Conservation (phyloP, 768 basidiomycete genomes). For the Multifurca ochricompacta region DNA sequence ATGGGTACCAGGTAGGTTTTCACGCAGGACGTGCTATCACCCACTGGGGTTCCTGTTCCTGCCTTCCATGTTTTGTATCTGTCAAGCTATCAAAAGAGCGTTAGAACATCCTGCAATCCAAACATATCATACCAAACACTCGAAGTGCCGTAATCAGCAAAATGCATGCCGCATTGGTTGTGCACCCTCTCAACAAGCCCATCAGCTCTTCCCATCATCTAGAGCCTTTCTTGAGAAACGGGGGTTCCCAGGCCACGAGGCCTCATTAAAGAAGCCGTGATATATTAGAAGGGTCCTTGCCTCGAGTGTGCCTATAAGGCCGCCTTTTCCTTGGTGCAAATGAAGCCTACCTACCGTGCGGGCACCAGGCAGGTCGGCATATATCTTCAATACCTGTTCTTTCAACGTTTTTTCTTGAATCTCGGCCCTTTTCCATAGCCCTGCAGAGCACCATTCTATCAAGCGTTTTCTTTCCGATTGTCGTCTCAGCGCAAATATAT, state of each 20-base stretch:
- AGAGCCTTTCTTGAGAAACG: slow-evolving; percentile 5
- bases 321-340: slow-evolving; percentile 10
- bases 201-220: slow-evolving; percentile 12
- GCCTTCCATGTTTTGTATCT: neutral
- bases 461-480: neutral
- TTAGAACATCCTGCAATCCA: neutral
- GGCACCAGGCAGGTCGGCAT: slow-evolving; percentile 3
- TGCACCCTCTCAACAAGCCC: slow-evolving; percentile 3
- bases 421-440: slow-evolving; percentile 4
- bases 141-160: slow-evolving; percentile 5
- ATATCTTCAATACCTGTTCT: slow-evolving; percentile 9
- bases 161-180: slow-evolving; percentile 5
- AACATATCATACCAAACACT: neutral
- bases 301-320: slow-evolving; percentile 15
- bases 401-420: slow-evolving; percentile 9
- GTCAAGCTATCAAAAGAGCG: neutral
- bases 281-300: slow-evolving; percentile 7
- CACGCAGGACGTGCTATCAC: neutral
- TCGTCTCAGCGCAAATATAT: neutral
- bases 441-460: slow-evolving; percentile 9
- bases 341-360: slow-evolving; percentile 11
- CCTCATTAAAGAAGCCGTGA: slow-evolving; percentile 15
- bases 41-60: neutral
- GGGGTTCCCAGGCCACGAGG: slow-evolving; percentile 16
- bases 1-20: neutral